Percentiles rank a stretch among this genome's conserved stretches.
These are phyloP conservation scores for Ganoderma lucidum DNA, from an alignment of 1,284 basidiomycete genomes.

Conservation along the genomic window DNA sequence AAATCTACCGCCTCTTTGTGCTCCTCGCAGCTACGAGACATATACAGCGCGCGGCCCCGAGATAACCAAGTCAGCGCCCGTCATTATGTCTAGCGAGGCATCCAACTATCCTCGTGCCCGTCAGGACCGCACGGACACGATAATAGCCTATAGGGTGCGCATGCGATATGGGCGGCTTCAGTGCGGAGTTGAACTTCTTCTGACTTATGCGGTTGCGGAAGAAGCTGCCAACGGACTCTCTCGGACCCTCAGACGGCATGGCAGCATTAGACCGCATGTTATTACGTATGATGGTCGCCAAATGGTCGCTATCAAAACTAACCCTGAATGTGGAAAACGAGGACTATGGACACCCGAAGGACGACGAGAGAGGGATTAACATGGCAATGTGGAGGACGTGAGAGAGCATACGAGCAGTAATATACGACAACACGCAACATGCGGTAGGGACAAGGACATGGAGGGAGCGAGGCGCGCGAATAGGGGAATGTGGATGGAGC, in stretches of 20 bases:
- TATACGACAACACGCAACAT: constrained; percentile 29
- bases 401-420: constrained; percentile 34
- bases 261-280: constrained; percentile 19
- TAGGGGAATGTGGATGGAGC: constrained; percentile 10
- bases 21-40: background rate
- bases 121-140: background rate
- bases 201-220: constrained; percentile 8
- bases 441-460: constrained; percentile 10
- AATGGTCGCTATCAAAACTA: constrained; percentile 29
- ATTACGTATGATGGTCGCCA: constrained; percentile 32
- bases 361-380: constrained; percentile 25
- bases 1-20: background rate
- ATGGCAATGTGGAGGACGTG: constrained; percentile 22
- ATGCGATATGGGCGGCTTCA: constrained; percentile 11
- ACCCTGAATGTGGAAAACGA: constrained; percentile 34
- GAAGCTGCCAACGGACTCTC: constrained; percentile 17
- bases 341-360: constrained; percentile 27
- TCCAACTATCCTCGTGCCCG: constrained; percentile 8
- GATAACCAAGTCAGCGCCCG: background rate
- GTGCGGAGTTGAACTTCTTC: constrained; percentile 1
- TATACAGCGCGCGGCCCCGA: background rate
- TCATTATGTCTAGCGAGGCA: background rate
- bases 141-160: constrained; percentile 1
- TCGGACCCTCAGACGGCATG: constrained; percentile 4
- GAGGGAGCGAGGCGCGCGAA: constrained; percentile 1